Base-by-base conservation (phyloP, 2,329 filamentous ascomycete genomes). In the Aspergillus nomiae region DNA sequence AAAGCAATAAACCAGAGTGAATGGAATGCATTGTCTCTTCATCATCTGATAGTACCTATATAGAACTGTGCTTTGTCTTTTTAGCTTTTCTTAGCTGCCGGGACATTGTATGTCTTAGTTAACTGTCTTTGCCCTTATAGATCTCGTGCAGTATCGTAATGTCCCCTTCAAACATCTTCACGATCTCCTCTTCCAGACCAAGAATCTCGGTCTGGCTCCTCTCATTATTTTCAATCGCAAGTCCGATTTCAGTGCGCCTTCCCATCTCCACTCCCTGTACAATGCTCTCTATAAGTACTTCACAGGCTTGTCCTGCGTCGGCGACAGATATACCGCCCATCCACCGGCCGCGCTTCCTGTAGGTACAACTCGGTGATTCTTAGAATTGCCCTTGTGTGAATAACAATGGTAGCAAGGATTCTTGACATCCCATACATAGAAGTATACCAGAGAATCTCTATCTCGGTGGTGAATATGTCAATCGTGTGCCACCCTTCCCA, bases 181-280 rank as follows among this genome's bases (percentile, higher is more conserved):
- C 73, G 11, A 76, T 74, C n/a, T 68, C 69, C 2, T 76, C 76
- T 32, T 70, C 74, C 63, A 78, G 51, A 59, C 73, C 68, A 21
- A 79, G 70, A 56, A 67, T 69, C 24, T 74, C 71, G 58, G 78
- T 74, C 59, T 67, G 61, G 41, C 61, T 68, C 12, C 73, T 68
- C 2, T 50, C 50, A 41, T 69, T 67, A 41, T 73, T 32, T 24
- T 54, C 61, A 24, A 77, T 71, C 5, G 68, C 70, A 24, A 79
- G 66, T 6, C 71, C 74, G 64, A 79, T 78, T 57, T 76, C 76
- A 67, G 75, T 77, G 30, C 74, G 68, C 67, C 87, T 76, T 12
- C 87, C 87, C 84, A 90, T 89, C 77, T 90, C 88, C 16, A 89
- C 86, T 2, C 88, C 88, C 76, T 90, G 88, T 62, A 84, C 85